Percentiles rank a stretch among this genome's conserved stretches.
Conservation (phyloP, 352 stramenopile species). For the Aphanomyces cochlioides region DNA sequence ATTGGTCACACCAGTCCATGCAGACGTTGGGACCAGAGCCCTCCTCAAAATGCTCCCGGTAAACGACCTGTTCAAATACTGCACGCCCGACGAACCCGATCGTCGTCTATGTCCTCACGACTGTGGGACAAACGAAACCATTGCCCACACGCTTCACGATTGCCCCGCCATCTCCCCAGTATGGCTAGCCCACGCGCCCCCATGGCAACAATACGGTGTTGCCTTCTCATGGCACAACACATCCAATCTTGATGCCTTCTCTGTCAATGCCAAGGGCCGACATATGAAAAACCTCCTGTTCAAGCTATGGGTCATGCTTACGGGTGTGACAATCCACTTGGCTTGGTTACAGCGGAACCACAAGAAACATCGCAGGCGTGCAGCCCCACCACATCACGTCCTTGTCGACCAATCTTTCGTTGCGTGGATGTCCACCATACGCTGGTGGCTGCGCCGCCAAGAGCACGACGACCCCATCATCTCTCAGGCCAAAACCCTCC, state of each 20-base stretch:
- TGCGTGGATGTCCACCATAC: no score
- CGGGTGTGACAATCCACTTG: no score
- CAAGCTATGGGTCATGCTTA: no score
- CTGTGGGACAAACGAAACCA: neutral
- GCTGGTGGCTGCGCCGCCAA: no score
- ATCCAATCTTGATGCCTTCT: neutral
- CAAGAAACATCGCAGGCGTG: no score
- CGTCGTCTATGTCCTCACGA: neutral
- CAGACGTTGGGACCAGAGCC: conserved; percentile 3
- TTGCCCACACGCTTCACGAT: neutral
- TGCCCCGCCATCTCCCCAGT: neutral
- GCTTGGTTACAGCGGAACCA: no score
- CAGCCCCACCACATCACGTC: no score
- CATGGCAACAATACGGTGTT: neutral
- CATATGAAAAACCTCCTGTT: no score
- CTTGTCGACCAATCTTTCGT: no score
- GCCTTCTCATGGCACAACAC: neutral
- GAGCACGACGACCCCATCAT: neutral
- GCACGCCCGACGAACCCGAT: neutral
- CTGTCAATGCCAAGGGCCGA: no score
- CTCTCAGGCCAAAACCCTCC: no score
- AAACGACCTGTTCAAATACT: neutral
- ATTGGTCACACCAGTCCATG: neutral
- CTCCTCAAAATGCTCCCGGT: neutral
- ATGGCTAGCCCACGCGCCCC: neutral